Conservation (phyloP, 352 stramenopile genomes). For the Phytophthora sp. region DNA sequence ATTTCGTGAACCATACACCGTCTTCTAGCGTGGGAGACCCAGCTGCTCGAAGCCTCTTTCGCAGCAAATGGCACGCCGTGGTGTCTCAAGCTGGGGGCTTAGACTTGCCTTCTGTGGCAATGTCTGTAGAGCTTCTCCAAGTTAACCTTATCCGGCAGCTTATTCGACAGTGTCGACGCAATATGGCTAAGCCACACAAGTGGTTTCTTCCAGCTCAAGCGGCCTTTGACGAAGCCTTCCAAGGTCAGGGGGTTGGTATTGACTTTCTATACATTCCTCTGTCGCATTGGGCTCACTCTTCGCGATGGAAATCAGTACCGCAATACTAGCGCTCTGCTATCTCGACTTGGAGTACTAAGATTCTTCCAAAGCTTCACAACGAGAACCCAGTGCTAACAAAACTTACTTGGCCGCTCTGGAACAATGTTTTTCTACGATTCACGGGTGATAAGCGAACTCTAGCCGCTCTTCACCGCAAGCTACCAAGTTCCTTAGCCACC, state of each 20-base stretch:
- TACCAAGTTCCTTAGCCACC: background rate
- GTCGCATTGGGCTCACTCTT: background rate
- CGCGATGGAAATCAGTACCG: background rate
- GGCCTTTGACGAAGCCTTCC: background rate
- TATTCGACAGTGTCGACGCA: constrained; percentile 1
- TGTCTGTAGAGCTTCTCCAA: constrained; percentile 2
- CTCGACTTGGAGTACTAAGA: constrained; percentile 6
- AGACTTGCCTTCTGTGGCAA: constrained; percentile 2
- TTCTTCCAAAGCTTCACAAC: constrained; percentile 5
- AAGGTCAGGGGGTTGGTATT: background rate
- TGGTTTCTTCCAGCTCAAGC: constrained; percentile 11
- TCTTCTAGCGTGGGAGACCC: too few species aligned
- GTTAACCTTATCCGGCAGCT: constrained; percentile 19
- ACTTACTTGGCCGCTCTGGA: constrained; percentile 9
- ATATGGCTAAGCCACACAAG: background rate
- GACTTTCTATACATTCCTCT: constrained; percentile 18
- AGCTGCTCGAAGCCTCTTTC: too few species aligned
- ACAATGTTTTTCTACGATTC: constrained; percentile 8
- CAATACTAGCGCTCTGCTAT: background rate
- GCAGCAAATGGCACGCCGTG: too few species aligned
- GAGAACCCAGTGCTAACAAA: constrained; percentile 6
- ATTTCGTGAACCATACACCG: too few species aligned
- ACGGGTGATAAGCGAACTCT: too few species aligned
- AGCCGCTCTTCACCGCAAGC: background rate
- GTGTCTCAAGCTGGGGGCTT: too few species aligned